Evolutionary conservation across 805 yeast genomes (phyloP).

Genomic region (Candida ortonii): DNA sequence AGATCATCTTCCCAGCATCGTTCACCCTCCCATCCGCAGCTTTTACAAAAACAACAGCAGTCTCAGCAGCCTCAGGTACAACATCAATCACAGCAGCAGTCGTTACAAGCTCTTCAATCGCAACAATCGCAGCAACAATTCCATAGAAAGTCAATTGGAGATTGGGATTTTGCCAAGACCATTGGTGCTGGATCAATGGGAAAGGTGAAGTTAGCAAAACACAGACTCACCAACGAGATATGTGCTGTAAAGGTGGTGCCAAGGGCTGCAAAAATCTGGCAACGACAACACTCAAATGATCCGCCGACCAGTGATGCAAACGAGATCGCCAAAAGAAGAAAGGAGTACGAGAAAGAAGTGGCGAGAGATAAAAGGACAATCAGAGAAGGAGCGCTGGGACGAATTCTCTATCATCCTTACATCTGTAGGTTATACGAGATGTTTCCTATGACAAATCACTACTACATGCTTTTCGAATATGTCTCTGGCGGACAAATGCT

Average conservation of each 20-base stretch:
- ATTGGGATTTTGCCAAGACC: conserved; percentile 93
- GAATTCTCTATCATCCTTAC: conserved; percentile 85
- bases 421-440: conserved; percentile 91
- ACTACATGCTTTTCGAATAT: conserved; percentile 94
- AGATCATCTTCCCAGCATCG: conserved; percentile 17
- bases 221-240: conserved; percentile 72
- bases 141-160: conserved; percentile 88
- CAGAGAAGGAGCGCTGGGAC: conserved; percentile 92
- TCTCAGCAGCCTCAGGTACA: too few species aligned
- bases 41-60: conserved; percentile 9
- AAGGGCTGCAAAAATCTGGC: conserved; percentile 75
- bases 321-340: conserved; percentile 58
- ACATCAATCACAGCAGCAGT: conserved; percentile 9
- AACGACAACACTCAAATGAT: conserved; percentile 66
- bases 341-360: conserved; percentile 75
- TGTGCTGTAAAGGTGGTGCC: conserved; percentile 95
- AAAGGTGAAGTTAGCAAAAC: conserved; percentile 90
- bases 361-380: conserved; percentile 90
- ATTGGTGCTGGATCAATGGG: conserved; percentile 99
- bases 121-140: conserved; percentile 43
- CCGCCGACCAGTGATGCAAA: conserved; percentile 60
- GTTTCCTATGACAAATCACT: conserved; percentile 94
- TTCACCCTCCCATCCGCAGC: conserved; percentile 5
- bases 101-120: conserved; percentile 11
- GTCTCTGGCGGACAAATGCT: conserved; percentile 97